Base-by-base conservation (phyloP, 257 asterid species). In the Lavandula angustifolia region DNA sequence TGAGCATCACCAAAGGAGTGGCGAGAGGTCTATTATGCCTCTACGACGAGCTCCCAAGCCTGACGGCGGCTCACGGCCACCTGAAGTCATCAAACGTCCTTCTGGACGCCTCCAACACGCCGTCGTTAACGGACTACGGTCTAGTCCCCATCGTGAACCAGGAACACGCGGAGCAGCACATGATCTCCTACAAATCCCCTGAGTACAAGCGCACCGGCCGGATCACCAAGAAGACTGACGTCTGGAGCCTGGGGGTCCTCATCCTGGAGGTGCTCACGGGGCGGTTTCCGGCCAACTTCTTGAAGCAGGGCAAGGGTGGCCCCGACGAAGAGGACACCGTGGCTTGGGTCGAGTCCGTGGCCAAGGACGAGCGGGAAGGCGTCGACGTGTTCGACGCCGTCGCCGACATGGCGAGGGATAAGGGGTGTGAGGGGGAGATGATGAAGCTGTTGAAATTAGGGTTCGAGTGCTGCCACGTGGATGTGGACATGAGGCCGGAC, bases 61-160 rank as follows among this genome's bases (percentile, higher is more conserved):
- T 94, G 5, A 80, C 82, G n/a, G 84, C 92, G 5, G 95, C 99
- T 12, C 96, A 90, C 35, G 99, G 96, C 18, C 99, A 94, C 71
- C 84, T 94, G 0, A 94, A 94, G 50, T 83, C 99, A 14, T 86
- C 99, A 16, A 94, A 94, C 73, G 95, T 94, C 3, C 84, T 94
- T 47, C 92, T 94, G 10, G 81, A 80, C 29, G 61, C 66, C 11
- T 11, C 76, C 41, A 75, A 27, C 42, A 77, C 72, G 14, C 88
- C 99, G 11, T 44, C 88, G 54, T 92, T 94, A 49, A 70, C 79
- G 5, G 98, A 94, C 82, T 87, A 94, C 51, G 95, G 83, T 0
- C 71, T 94, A n/a, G 77, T 88, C 32, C 97, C 99, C 3, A 77
- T 94, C 1, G 94, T 85, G 11, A 92, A 89, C 43, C 79, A 68